phyloP scores from a whole-genome alignment of 139 green algal species.

The Tetraselmis striata region DNA sequence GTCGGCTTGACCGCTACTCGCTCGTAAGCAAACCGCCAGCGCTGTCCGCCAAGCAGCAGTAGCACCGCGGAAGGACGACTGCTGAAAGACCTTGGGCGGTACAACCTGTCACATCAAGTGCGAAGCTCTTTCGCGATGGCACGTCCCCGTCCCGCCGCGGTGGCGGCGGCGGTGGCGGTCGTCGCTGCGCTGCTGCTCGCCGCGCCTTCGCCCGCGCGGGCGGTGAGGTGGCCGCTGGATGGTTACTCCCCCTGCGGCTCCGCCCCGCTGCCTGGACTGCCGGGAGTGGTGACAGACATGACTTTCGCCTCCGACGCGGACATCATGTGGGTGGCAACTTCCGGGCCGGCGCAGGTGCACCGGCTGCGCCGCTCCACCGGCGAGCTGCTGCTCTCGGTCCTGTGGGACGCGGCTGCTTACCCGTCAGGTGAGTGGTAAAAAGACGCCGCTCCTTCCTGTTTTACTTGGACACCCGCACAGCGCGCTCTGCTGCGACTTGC shows the following conservation, averaged over 20 bases:
- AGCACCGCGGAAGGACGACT: too few relatives aligned
- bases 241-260: neutral
- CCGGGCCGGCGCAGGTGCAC: neutral
- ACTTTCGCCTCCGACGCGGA: neutral
- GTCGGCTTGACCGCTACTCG: too few relatives aligned
- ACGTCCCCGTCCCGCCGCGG: too few relatives aligned
- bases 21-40: too few relatives aligned
- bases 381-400: neutral
- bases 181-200: too few relatives aligned
- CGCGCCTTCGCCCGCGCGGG: too few relatives aligned
- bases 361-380: neutral
- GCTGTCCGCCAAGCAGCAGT: too few relatives aligned
- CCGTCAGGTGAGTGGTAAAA: neutral
- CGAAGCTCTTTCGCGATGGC: too few relatives aligned
- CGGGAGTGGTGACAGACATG: neutral
- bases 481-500: neutral
- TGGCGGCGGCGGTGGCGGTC: too few relatives aligned
- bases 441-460: neutral
- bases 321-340: neutral
- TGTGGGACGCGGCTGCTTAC: neutral
- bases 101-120: too few relatives aligned
- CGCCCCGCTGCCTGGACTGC: neutral
- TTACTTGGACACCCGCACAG: neutral
- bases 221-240: neutral
- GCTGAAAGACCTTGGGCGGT: too few relatives aligned